Base-by-base conservation (phyloP, 257 asterid species). In the Ilex asprella region DNA sequence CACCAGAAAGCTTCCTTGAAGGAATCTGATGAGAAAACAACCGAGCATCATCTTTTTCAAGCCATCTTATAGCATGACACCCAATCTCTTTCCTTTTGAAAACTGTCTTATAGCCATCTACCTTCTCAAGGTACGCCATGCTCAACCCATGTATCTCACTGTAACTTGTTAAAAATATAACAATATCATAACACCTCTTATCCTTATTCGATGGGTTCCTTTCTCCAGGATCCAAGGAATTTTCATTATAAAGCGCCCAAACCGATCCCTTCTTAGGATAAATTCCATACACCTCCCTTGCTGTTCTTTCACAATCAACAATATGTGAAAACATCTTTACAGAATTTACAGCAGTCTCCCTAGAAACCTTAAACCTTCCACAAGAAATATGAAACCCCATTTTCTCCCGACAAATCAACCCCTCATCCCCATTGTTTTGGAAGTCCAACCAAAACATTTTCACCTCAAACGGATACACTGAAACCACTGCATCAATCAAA, bases 251-350 rank as follows among this genome's bases (percentile, higher is more conserved):
- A 10, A 86, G 51, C n/a, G 95, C 96, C 98, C 98, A 91, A 67
- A 91, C 75, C 16, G 96, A 81, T 74, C 95, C 96, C 81, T 91
- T 91, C 68, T 60, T 79, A 3, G 96, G 98, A 59, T 86, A 88
- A 62, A 86, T 72, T 63, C 79, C 70, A 69, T 86, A 91, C 55
- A 78, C 30, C 68, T 86, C 85, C 76, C 83, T 79, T 4, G 94
- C 89, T 59, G 78, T 87, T 77, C 94, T 84, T 70, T 84, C 95
- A 67, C 84, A 82, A 61, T 78, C 79, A 50, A 80, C 87, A 30
- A 76, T 63, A 59, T 89, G 99, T 16, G 99, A 89, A 64, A 89
- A 84, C 72, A 78, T 75, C 54, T 86, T 86, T 73, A 77, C 71
- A 57, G 84, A 75, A 66, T 72, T 84, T 50, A 81, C 64, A 10